Base-by-base conservation (phyloP, 129 eudicot genomes). In the carrot (Daucus carota) region DNA sequence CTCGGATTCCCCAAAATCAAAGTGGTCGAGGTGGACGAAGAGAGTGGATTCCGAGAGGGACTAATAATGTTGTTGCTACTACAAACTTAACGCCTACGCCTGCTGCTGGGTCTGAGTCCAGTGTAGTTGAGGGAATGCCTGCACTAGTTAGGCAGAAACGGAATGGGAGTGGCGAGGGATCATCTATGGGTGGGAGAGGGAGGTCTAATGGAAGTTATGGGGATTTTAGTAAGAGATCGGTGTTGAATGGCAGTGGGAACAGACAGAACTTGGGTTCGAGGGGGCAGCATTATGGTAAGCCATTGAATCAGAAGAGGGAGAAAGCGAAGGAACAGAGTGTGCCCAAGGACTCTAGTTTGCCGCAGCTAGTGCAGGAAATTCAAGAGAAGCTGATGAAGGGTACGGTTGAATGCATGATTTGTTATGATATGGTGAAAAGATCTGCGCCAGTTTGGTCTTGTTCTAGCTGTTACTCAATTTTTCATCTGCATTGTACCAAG, bases 401-500 rank as follows among this genome's bases (percentile, higher is more conserved):
- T 2, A 76, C 88, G 0, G 88, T 94, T 42, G 98, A 94, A 67
- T 94, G 98, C 83, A 94, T 94, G 98, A 94, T 94, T 44, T 91
- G 97, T 77, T 94, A 91, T 43, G 98, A 94, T 48, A 94, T 90
- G 98, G 97, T 94, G 24, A 87, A 89, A 81, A 89, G 98, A 12
- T 77, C 97, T 22, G 96, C 98, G 8, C 86, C 98, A 0, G 15
- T 94, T 40, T 94, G 98, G 98, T 94, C 98, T 26, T 94, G 98
- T 42, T 83, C 96, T 9, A 89, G 97, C 82, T 94, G 98, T 70
- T 94, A 79, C 68, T 86, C 98, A 0, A 94, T 91, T 75, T 94
- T 94, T 43, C 98, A 91, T 79, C 75, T 89, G 83, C 86, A 71
- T 48, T 94, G 98, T 45, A 91, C 82, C 66, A 91, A 86, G 89